These are phyloP conservation scores for Thuja plicata DNA, from an alignment of 83 land plant species.

Conservation along the genomic window DNA sequence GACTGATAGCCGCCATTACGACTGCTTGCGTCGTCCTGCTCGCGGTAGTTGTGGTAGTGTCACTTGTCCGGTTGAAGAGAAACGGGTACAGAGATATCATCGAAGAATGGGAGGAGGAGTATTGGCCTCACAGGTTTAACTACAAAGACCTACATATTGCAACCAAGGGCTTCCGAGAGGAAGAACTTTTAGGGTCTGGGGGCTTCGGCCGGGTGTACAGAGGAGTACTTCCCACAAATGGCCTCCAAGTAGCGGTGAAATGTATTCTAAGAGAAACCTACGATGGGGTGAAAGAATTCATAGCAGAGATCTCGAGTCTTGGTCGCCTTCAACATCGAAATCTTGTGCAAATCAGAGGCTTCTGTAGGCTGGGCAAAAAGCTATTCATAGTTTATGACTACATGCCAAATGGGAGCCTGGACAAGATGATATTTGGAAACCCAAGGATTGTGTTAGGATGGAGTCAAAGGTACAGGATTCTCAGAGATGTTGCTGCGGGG, in stretches of 20 bases:
- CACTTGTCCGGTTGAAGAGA: neutral
- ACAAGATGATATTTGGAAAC: slow-evolving; percentile 18
- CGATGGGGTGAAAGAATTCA: slow-evolving; percentile 15
- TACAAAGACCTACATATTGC: slow-evolving; percentile 3
- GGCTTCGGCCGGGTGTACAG: slow-evolving; percentile 13
- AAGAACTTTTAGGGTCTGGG: neutral
- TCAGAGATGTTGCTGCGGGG: slow-evolving; percentile 23
- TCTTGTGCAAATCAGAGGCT: slow-evolving; percentile 25
- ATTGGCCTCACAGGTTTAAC: neutral
- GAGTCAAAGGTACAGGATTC: slow-evolving; percentile 17
- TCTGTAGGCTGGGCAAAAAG: slow-evolving; percentile 10
- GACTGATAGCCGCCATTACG: too few species aligned
- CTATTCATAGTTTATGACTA: slow-evolving; percentile 25
- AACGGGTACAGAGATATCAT: neutral
- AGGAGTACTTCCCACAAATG: slow-evolving; percentile 17
- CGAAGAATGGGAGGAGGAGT: neutral
- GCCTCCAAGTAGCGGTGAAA: slow-evolving; percentile 24
- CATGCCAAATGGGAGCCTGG: slow-evolving; percentile 36
- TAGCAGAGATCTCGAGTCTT: slow-evolving; percentile 2
- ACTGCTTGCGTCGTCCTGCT: neutral
- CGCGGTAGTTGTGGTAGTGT: neutral
- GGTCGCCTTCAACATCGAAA: slow-evolving; percentile 25
- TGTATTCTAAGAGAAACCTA: slow-evolving; percentile 14
- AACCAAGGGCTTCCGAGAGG: neutral
- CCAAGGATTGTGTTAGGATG: neutral